Conservation (phyloP, 2,329 filamentous ascomycete genomes). For the Metarhizium sp. region DNA sequence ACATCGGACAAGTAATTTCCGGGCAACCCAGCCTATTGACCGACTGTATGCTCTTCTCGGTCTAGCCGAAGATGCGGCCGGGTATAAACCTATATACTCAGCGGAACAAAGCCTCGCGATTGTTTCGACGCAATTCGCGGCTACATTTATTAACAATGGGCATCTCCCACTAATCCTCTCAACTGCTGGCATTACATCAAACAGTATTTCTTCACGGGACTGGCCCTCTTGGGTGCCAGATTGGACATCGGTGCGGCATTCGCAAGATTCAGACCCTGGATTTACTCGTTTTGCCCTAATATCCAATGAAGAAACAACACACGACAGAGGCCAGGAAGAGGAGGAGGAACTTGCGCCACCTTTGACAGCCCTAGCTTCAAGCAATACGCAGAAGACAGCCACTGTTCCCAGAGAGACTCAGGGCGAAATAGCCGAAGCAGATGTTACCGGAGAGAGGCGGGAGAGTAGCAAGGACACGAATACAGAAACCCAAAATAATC, state of each 20-base stretch:
- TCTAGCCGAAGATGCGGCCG: conserved; percentile 4
- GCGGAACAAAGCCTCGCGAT: conserved; percentile 1
- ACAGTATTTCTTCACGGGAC: background rate
- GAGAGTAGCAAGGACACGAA: background rate
- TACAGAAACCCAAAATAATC: background rate
- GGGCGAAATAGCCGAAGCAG: background rate
- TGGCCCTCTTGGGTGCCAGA: conserved; percentile 7
- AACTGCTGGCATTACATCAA: conserved; percentile 3
- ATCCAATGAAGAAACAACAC: background rate
- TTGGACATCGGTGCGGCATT: conserved; percentile 4
- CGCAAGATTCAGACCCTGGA: conserved; percentile 1
- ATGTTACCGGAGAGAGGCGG: background rate
- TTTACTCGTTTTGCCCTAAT: conserved; percentile 1
- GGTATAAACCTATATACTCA: conserved; percentile 6
- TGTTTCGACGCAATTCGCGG: conserved; percentile 6
- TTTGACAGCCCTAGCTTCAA: background rate
- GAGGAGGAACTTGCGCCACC: background rate
- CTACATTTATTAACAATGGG: conserved; percentile 3
- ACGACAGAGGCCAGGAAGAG: background rate
- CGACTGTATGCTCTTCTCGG: conserved; percentile 5
- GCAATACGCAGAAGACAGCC: background rate
- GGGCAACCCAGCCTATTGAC: conserved; percentile 3
- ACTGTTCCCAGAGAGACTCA: background rate
- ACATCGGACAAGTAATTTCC: conserved; percentile 5
- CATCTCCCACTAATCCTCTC: conserved; percentile 3